phyloP scores from a whole-genome alignment of 306 rosid genomes.

The Cyclanthera cordifolia region DNA sequence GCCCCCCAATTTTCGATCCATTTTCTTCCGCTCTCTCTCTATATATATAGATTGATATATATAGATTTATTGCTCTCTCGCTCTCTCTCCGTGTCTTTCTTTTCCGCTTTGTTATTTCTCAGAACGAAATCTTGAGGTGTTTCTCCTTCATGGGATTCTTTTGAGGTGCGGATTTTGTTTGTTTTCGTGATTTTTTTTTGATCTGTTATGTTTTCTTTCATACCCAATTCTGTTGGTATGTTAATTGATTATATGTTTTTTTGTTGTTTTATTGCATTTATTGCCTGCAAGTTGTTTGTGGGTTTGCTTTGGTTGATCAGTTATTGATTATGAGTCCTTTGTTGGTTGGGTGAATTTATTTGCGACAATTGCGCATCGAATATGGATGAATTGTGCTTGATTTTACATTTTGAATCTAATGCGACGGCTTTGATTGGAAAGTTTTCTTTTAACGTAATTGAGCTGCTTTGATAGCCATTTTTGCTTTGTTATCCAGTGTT shows the following conservation, averaged over 20 bases:
- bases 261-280: neutral
- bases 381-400: neutral
- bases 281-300: slow-evolving; percentile 11
- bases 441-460: neutral
- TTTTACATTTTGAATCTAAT: neutral
- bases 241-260: neutral
- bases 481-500: neutral
- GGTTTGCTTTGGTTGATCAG: neutral
- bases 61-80: neutral
- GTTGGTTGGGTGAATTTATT: slow-evolving; percentile 1
- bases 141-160: slow-evolving; percentile 1
- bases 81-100: neutral
- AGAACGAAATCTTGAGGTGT: neutral
- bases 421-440: neutral
- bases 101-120: neutral
- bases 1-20: neutral
- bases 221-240: neutral
- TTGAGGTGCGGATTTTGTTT: slow-evolving; percentile 8
- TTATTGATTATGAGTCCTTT: neutral
- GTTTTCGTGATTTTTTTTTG: neutral
- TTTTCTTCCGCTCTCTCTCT: neutral
- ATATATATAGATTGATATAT: neutral
- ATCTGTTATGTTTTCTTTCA: neutral
- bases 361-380: neutral
- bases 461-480: neutral